Conservation (phyloP, 257 asterid genomes). For the Asclepias syriaca region DNA sequence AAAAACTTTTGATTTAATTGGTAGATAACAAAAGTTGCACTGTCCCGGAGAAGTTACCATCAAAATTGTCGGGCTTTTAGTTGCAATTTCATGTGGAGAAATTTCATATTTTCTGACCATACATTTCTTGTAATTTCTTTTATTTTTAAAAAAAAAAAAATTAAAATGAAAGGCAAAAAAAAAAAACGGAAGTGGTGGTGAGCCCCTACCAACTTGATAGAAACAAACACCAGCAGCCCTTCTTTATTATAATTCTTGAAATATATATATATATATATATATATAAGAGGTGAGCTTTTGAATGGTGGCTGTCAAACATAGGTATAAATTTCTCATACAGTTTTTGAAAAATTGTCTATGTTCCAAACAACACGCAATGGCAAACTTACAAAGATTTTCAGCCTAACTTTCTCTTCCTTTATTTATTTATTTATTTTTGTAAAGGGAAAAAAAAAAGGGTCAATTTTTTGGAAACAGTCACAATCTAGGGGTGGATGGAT, state of each 20-base stretch:
- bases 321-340: not conserved
- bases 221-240: not conserved
- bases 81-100: constrained; percentile 17
- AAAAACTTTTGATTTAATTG: constrained; percentile 5
- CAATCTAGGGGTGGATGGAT: not conserved
- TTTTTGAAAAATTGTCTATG: not conserved
- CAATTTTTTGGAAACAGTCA: constrained; percentile 2
- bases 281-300: not conserved
- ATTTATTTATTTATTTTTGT: not conserved
- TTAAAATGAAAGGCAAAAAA: too few species aligned
- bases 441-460: not conserved
- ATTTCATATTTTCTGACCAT: not conserved
- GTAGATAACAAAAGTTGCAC: not conserved
- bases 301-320: constrained; percentile 4
- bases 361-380: constrained; percentile 15
- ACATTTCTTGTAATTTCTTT: not conserved
- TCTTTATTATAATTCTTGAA: too few species aligned
- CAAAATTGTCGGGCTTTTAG: constrained; percentile 21
- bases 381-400: not conserved
- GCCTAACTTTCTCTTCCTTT: not conserved
- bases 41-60: constrained; percentile 1
- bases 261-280: too few species aligned
- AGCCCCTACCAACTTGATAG: not conserved
- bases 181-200: not conserved
- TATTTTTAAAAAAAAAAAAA: not conserved